phyloP scores from a whole-genome alignment of 2,329 filamentous ascomycete species.

The Paecilomyces dactylethromorphus region DNA sequence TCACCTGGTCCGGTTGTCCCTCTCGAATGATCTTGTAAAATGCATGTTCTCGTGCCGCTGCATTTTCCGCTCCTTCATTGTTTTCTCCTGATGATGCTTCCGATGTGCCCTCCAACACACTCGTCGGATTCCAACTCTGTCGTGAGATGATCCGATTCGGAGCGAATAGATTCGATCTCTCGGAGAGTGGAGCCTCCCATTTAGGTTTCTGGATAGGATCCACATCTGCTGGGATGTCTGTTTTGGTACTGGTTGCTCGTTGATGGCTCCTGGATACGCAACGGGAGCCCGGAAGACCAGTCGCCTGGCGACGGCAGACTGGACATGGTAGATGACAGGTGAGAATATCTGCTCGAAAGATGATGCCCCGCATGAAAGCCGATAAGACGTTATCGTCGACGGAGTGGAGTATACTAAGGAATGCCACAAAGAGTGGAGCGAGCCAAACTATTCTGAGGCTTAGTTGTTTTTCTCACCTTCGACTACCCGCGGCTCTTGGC shows the following conservation, averaged over 20 bases:
- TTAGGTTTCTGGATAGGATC: not conserved
- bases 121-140: not conserved
- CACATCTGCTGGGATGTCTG: not conserved
- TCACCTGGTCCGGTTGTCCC: conserved; percentile 34
- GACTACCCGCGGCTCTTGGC: not conserved
- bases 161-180: not conserved
- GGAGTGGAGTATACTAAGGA: not conserved
- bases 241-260: not conserved
- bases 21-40: conserved; percentile 25
- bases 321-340: not conserved
- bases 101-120: not conserved
- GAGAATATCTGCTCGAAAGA: not conserved
- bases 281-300: not conserved
- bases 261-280: not conserved
- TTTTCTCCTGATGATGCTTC: not conserved
- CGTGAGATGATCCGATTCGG: not conserved
- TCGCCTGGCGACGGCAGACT: not conserved
- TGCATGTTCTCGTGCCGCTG: not conserved
- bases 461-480: not conserved
- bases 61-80: not conserved
- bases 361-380: not conserved
- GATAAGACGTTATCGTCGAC: not conserved
- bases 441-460: not conserved
- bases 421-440: not conserved
- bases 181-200: not conserved